Conservation (phyloP, 2,329 filamentous ascomycete species). For the Leptographium radiaticola region DNA sequence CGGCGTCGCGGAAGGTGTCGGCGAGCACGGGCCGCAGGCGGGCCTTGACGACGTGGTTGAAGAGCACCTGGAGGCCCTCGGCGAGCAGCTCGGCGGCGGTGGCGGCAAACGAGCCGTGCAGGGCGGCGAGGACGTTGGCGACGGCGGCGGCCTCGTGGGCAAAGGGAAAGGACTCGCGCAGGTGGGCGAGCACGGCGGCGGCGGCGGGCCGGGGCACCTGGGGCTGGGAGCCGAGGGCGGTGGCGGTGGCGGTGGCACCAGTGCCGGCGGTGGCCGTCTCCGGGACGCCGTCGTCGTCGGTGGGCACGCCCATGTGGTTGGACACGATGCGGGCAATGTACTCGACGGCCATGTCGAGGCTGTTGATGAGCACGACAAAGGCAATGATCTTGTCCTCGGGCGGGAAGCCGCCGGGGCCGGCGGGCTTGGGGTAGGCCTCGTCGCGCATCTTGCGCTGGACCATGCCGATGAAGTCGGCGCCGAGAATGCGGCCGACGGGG, state of each 20-base stretch:
- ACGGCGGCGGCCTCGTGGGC: constrained; percentile 62
- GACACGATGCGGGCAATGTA: constrained; percentile 80
- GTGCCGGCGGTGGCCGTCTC: constrained; percentile 14
- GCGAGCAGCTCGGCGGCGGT: constrained; percentile 73
- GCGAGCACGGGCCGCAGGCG: constrained; percentile 73
- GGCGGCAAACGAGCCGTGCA: constrained; percentile 58
- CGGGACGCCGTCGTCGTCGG: constrained; percentile 21
- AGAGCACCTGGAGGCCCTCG: constrained; percentile 76
- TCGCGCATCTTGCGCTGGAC: constrained; percentile 96
- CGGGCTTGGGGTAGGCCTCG: constrained; percentile 76
- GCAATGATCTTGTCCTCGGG: constrained; percentile 79
- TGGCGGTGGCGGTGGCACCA: background rate
- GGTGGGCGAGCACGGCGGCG: constrained; percentile 11
- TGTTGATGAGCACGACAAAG: constrained; percentile 91
- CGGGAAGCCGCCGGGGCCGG: constrained; percentile 66
- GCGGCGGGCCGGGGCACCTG: constrained; percentile 22
- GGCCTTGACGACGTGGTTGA: constrained; percentile 74
- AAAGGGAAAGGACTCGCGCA: constrained; percentile 65
- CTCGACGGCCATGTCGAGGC: constrained; percentile 81
- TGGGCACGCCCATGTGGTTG: constrained; percentile 41
- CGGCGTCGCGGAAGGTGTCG: constrained; percentile 83
- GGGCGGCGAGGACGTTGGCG: constrained; percentile 48
- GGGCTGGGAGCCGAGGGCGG: constrained; percentile 7
- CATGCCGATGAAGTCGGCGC: constrained; percentile 90
- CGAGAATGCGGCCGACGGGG: constrained; percentile 65